Percentiles rank a stretch among this genome's conserved stretches.
These are phyloP conservation scores for Orychophragmus violaceus DNA, from an alignment of 345 rosid species.

Conservation along the genomic window DNA sequence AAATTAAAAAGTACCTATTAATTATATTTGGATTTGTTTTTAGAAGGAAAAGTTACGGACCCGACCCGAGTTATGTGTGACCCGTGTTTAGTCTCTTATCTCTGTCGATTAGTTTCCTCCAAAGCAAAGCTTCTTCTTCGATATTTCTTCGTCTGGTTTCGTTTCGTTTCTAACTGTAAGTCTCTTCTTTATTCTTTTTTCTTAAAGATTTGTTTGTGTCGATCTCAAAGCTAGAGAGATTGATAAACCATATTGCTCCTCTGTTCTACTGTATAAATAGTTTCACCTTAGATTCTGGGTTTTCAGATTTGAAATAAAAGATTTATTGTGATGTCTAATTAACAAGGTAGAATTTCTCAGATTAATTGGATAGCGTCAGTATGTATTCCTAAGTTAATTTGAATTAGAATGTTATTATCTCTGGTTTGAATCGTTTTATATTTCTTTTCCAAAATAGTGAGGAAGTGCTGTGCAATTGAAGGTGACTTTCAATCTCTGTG, in stretches of 20 bases:
- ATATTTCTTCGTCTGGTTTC: background rate
- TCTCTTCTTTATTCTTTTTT: background rate
- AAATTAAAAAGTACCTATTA: too few relatives aligned
- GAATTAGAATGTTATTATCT: background rate
- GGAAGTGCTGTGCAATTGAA: conserved; percentile 4
- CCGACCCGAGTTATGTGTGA: background rate
- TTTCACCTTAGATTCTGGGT: background rate
- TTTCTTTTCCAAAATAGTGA: background rate
- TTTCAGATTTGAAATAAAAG: background rate
- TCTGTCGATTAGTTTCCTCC: background rate
- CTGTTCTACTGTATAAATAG: background rate
- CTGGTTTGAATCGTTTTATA: background rate
- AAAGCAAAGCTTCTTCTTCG: background rate
- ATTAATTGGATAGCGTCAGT: background rate
- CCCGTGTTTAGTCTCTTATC: background rate
- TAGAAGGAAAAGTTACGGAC: background rate
- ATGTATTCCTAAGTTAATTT: background rate
- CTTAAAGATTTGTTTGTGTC: background rate
- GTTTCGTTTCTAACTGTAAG: conserved; percentile 12
- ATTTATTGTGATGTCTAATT: background rate
- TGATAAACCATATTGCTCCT: conserved; percentile 1
- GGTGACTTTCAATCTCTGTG: background rate
- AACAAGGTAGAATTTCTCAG: background rate
- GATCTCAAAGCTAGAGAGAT: background rate
- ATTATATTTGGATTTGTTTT: background rate